Conservation (phyloP, 108 stramenopile genomes). For the Phaeodactylum tricornutum region DNA sequence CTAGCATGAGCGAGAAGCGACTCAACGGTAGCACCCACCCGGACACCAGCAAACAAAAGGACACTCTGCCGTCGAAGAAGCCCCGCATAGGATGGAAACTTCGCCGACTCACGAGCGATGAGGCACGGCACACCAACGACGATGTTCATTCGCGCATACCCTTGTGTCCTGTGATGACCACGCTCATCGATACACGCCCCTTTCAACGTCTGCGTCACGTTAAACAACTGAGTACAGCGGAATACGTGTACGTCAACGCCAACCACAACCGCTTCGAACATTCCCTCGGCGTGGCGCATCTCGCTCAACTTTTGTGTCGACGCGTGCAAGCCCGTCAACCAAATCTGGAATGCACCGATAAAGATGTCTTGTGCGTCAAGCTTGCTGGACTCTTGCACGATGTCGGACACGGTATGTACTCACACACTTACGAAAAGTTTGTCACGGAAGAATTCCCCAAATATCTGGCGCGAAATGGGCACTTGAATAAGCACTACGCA, state of each 20-base stretch:
- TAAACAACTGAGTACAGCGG: constrained; percentile 71
- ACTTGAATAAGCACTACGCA: constrained; percentile 16
- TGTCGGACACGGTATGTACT: constrained; percentile 85
- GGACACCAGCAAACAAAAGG: too few relatives aligned
- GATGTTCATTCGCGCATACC: constrained; percentile 59
- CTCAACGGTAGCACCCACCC: too few relatives aligned
- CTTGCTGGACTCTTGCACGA: constrained; percentile 90
- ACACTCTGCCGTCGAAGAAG: too few relatives aligned
- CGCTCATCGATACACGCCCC: constrained; percentile 57
- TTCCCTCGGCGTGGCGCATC: constrained; percentile 76
- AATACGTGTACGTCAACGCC: constrained; percentile 60
- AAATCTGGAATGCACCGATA: constrained; percentile 48
- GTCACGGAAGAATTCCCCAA: constrained; percentile 18
- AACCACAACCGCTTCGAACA: constrained; percentile 86
- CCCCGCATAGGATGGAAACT: too few relatives aligned
- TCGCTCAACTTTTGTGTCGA: constrained; percentile 52
- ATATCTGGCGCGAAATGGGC: constrained; percentile 18
- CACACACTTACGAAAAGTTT: constrained; percentile 59
- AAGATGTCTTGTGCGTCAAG: constrained; percentile 87
- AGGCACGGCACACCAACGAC: constrained; percentile 65
- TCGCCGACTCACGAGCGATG: too few relatives aligned
- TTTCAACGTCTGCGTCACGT: constrained; percentile 80
- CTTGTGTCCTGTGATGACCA: constrained; percentile 56
- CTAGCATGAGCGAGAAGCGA: too few relatives aligned
- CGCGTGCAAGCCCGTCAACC: constrained; percentile 40